phyloP scores from a whole-genome alignment of 2,329 filamentous ascomycete species.

The Aspergillus melleus region DNA sequence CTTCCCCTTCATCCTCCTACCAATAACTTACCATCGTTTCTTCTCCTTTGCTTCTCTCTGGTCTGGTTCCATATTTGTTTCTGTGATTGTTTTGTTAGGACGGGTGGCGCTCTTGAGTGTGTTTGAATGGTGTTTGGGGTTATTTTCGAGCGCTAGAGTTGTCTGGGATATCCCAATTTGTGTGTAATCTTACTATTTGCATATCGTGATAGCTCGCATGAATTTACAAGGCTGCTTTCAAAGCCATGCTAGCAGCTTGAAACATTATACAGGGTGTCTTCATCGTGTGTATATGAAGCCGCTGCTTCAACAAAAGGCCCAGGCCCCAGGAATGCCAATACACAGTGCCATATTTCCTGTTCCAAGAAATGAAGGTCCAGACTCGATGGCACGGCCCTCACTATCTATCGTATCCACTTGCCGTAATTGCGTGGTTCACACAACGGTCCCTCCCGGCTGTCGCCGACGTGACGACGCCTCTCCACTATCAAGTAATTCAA shows the following conservation, averaged over 20 bases:
- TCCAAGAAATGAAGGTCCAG: too few relatives aligned
- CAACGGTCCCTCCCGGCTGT: not conserved
- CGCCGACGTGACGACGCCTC: too few relatives aligned
- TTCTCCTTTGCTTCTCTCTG: not conserved
- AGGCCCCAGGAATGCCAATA: too few relatives aligned
- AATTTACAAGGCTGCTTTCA: not conserved
- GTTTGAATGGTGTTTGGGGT: too few relatives aligned
- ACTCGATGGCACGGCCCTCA: too few relatives aligned
- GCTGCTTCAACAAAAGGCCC: not conserved
- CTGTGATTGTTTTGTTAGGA: not conserved
- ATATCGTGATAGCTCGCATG: not conserved
- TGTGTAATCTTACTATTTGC: not conserved
- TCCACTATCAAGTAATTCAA: too few relatives aligned
- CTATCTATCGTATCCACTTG: not conserved
- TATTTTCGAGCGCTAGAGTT: not conserved
- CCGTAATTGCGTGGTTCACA: not conserved
- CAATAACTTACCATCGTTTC: not conserved
- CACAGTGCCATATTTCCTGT: too few relatives aligned
- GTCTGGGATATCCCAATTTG: not conserved
- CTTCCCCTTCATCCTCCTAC: not conserved
- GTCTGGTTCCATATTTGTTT: not conserved
- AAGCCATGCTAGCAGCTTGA: not conserved
- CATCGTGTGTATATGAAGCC: not conserved
- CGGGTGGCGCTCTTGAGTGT: not conserved
- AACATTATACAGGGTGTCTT: too few relatives aligned